Percentiles rank a stretch among this genome's conserved stretches.
Evolutionary conservation across 1,284 basidiomycete genomes (phyloP).

Genomic region (Puccinia coronata): DNA sequence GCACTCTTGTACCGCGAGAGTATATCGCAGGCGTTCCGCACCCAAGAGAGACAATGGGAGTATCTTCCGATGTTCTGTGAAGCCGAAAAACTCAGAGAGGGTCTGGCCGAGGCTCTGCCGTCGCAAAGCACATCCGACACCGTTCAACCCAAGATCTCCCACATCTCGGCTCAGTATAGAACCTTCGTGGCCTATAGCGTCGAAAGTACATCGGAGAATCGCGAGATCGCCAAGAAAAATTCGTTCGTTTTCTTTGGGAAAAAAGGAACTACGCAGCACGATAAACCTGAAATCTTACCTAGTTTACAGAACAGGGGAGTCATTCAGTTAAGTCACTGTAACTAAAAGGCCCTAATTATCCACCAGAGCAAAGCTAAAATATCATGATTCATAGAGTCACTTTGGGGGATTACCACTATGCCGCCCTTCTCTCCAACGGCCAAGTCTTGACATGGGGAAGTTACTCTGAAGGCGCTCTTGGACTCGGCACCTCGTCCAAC

Average conservation of each 20-base stretch:
- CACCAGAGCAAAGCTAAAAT: not conserved
- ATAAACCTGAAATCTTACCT: conserved; percentile 40
- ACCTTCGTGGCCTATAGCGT: conserved; percentile 43
- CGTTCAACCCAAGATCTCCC: conserved; percentile 16
- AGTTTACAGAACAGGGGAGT: conserved; percentile 37
- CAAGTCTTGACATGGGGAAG: conserved; percentile 46
- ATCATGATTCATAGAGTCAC: conserved; percentile 27
- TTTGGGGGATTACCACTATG: conserved; percentile 41
- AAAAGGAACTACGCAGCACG: not conserved
- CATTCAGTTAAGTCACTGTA: conserved; percentile 33
- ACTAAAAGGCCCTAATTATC: not conserved
- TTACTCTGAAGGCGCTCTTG: conserved; percentile 37
- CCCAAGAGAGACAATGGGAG: conserved; percentile 22
- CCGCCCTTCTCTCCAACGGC: conserved; percentile 38
- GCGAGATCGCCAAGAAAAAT: not conserved
- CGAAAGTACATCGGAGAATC: conserved; percentile 14
- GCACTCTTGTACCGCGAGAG: not conserved
- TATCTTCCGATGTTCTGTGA: conserved; percentile 41
- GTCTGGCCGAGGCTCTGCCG: conserved; percentile 16
- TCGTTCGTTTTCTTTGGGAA: conserved; percentile 47
- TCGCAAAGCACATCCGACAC: not conserved
- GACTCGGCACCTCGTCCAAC: conserved; percentile 20
- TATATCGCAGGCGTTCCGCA: conserved; percentile 24
- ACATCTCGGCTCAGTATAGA: conserved; percentile 41
- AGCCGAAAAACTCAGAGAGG: not conserved